Base-by-base conservation (phyloP, 768 basidiomycete species). In the Suillus americanus region DNA sequence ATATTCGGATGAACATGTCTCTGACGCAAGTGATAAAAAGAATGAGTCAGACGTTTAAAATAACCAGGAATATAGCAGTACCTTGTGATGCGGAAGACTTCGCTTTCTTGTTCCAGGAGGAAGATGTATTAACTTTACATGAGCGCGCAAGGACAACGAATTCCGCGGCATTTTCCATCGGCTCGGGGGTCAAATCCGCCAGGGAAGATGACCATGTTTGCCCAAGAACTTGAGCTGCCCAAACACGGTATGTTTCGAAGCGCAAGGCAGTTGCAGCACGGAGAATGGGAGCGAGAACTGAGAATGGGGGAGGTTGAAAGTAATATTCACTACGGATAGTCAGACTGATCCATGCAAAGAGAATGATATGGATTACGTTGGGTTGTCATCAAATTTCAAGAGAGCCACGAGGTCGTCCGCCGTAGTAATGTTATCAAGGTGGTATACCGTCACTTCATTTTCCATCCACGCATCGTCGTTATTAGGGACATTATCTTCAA, bases 221-320 rank as follows among this genome's bases (percentile, higher is more conserved):
- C 37, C 72, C 68, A 10, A 81, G 72, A 38, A 63, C 67, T 43
- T 68, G 65, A 12, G 72, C 62, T 7, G 79, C 70, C 61, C 73
- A 79, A 23, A 62, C 65, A 60, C 72, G 70, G 51, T 75, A 72
- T 2, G 62, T 64, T 1, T 62, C 63, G 62, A 81, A 82, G 9
- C 63, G 46, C 28, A 81, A 76, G 13, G 73, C 65, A 20, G 73
- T 74, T 4, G 80, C 69, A 3, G 74, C 78, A 33, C 79, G 78
- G 8, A 81, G 73, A 50, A 81, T 68, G 0, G 75, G 68, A 2
- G 74, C 73, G 16, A 80, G 61, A 3, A 66, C 62, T 10, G 62
- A 48, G 69, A 80, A 78, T 3, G 76, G 63, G 0, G 78, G 78
- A 3, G 68, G 64, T 3, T 67, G 43, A 45, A 68, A 56, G 41